phyloP scores from a whole-genome alignment of 306 rosid genomes.

The Oxytropis ochrocephala region DNA sequence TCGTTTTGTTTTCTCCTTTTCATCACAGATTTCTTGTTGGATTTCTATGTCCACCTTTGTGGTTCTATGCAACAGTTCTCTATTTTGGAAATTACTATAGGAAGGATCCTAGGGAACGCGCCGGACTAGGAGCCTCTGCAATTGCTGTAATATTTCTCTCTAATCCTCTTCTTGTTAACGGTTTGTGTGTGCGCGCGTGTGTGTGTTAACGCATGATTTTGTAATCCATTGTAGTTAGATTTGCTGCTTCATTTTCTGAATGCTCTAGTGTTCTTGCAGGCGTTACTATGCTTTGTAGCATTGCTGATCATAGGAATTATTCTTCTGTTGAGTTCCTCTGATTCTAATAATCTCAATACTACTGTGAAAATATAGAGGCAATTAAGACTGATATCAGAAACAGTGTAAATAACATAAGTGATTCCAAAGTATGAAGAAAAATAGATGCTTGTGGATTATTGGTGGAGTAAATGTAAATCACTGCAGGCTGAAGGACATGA shows the following conservation, averaged over 20 bases:
- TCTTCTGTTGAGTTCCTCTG: constrained; percentile 26
- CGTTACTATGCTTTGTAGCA: constrained; percentile 47
- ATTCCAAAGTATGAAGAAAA: not conserved
- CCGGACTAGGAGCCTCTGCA: constrained; percentile 95
- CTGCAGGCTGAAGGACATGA: not conserved
- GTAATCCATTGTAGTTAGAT: not conserved
- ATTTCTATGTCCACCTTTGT: constrained; percentile 68
- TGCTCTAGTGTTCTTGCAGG: constrained; percentile 45
- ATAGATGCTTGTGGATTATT: not conserved
- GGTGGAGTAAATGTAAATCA: constrained; percentile 5
- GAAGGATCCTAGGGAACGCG: constrained; percentile 94
- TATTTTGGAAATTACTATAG: constrained; percentile 72
- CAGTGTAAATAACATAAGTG: constrained; percentile 14
- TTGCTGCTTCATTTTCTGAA: constrained; percentile 1
- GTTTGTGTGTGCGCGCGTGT: not conserved
- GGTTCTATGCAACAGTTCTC: constrained; percentile 84
- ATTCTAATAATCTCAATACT: constrained; percentile 3
- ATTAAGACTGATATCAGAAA: not conserved
- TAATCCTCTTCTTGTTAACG: not conserved
- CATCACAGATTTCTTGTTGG: constrained; percentile 73
- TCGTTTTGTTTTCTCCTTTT: constrained; percentile 1
- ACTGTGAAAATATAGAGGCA: not conserved
- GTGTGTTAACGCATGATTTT: not conserved
- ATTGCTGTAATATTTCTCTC: constrained; percentile 57
- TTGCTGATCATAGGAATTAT: constrained; percentile 40